A percentile compares a stretch with the other conserved stretches of the same genome.
Conservation (phyloP, 1,139 yeast species). For the Geotrichum europaeum region DNA sequence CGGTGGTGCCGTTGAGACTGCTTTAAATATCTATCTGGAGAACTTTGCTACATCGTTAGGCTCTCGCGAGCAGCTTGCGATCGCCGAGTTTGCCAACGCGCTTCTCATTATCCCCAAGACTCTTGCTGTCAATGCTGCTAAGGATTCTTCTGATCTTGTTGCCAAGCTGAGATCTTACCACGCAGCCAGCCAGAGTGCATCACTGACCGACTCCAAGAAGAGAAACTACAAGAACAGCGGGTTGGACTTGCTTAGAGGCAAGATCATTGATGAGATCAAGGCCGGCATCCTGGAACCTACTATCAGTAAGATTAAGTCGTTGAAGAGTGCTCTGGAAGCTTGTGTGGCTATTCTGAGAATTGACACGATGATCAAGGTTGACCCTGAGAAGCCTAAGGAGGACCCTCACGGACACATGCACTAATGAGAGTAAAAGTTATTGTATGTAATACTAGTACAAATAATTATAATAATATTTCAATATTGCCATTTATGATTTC, state of each 20-base stretch:
- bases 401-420: slow-evolving; percentile 44
- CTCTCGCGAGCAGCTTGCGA: slow-evolving; percentile 95
- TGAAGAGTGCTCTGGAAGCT: slow-evolving; percentile 95
- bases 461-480: neutral
- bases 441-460: neutral
- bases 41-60: slow-evolving; percentile 97
- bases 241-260: slow-evolving; percentile 83
- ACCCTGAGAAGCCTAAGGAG: slow-evolving; percentile 90
- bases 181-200: slow-evolving; percentile 87
- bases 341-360: slow-evolving; percentile 96
- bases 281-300: slow-evolving; percentile 96
- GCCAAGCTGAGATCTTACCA: slow-evolving; percentile 95
- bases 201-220: slow-evolving; percentile 74
- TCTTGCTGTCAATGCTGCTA: slow-evolving; percentile 94
- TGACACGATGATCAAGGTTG: slow-evolving; percentile 96
- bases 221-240: slow-evolving; percentile 87
- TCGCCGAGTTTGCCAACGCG: slow-evolving; percentile 93
- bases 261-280: slow-evolving; percentile 75
- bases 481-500: too few species aligned
- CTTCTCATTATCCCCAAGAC: slow-evolving; percentile 92
- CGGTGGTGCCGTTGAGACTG: slow-evolving; percentile 98
- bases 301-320: slow-evolving; percentile 81
- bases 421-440: slow-evolving; percentile 13
- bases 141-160: slow-evolving; percentile 89
- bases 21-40: slow-evolving; percentile 89